Evolutionary conservation across 2,329 filamentous ascomycete genomes (phyloP).

Genomic region (Sporothrix mexicana): DNA sequence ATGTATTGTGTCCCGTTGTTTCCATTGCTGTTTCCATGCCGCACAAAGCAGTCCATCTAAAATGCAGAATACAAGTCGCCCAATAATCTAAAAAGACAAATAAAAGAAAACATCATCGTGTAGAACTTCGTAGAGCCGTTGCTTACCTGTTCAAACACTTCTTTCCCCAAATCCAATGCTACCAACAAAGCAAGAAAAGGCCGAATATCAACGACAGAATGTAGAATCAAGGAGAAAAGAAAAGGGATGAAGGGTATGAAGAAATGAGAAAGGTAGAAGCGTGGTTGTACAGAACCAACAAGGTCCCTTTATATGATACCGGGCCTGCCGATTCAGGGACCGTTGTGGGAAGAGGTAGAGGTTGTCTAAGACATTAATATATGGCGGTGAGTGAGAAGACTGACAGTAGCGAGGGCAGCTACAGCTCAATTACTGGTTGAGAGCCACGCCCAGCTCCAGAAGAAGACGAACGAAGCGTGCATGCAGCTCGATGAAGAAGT

Average conservation of each 20-base stretch:
- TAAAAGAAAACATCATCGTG: conserved; percentile 5
- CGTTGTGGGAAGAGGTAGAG: not conserved
- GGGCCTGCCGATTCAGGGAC: conserved; percentile 25
- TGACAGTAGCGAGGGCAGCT: not conserved
- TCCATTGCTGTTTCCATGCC: conserved; percentile 16
- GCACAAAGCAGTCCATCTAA: conserved; percentile 22
- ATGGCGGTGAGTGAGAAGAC: not conserved
- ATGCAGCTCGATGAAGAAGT: conserved; percentile 72
- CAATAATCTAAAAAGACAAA: not conserved
- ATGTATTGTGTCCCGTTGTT: not conserved
- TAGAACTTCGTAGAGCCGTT: not conserved
- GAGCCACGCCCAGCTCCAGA: conserved; percentile 61
- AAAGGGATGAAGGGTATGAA: not conserved
- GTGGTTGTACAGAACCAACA: conserved; percentile 11
- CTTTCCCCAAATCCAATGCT: not conserved
- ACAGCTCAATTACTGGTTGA: conserved; percentile 46
- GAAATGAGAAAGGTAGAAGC: not conserved
- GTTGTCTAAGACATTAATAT: not conserved
- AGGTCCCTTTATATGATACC: not conserved
- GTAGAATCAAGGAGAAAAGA: not conserved
- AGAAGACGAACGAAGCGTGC: conserved; percentile 67
- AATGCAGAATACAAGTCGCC: not conserved
- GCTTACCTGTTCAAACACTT: not conserved
- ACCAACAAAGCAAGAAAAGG: not conserved
- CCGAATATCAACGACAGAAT: not conserved